phyloP scores from a whole-genome alignment of 176 grass and related monocot species.

The Oryza rufipogon region DNA sequence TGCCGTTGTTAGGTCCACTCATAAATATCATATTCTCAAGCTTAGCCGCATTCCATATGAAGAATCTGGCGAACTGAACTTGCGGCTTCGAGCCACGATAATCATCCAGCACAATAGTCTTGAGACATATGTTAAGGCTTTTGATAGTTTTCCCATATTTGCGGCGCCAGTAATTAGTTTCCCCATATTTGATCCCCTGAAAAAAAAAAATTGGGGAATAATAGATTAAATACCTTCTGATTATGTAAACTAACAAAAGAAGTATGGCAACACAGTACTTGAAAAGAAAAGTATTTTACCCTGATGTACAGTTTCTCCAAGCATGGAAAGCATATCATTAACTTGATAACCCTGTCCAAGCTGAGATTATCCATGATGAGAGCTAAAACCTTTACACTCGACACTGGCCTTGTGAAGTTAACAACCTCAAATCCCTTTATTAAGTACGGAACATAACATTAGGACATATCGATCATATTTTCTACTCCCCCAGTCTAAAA shows the following conservation, averaged over 20 bases:
- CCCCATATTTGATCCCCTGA: background rate
- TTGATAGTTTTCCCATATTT: background rate
- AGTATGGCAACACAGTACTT: background rate
- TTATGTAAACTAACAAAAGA: no score
- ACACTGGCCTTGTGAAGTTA: background rate
- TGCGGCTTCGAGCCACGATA: slow-evolving; percentile 9
- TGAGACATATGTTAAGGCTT: slow-evolving; percentile 15
- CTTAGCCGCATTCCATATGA: slow-evolving; percentile 4
- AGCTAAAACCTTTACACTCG: background rate
- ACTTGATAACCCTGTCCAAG: background rate
- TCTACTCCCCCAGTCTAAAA: no score
- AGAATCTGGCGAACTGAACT: slow-evolving; percentile 31
- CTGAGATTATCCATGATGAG: background rate
- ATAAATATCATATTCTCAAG: background rate
- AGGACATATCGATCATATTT: background rate
- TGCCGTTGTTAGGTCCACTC: background rate
- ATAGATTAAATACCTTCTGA: background rate
- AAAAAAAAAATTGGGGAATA: background rate
- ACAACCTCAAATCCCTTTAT: background rate
- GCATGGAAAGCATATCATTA: slow-evolving; percentile 24
- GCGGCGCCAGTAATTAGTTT: background rate
- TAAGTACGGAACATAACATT: background rate
- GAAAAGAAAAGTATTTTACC: background rate
- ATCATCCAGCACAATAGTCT: background rate
- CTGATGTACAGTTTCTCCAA: slow-evolving; percentile 15